A percentile compares a stretch with the other conserved stretches of the same genome.
phyloP scores from a whole-genome alignment of 2,329 filamentous ascomycete species.

The Verticillium dahliae region DNA sequence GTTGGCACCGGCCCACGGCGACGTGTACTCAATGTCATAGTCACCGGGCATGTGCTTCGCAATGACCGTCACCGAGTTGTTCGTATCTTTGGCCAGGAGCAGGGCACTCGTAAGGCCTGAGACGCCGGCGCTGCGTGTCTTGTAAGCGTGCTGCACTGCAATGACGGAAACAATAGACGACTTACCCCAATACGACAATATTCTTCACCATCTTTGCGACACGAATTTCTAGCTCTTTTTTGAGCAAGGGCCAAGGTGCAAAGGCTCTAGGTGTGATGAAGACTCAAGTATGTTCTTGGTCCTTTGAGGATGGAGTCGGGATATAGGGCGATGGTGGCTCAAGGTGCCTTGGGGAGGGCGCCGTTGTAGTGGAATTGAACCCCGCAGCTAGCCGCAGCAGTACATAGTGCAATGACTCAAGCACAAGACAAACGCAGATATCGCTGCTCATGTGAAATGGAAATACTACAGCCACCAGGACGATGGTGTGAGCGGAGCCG shows the following conservation, averaged over 20 bases:
- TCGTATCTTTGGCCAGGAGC: constrained; percentile 36
- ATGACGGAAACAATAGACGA: neutral
- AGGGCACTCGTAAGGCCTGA: constrained; percentile 45
- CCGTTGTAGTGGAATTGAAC: neutral
- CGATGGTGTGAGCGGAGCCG: neutral
- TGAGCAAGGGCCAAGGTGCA: no score
- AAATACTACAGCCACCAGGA: neutral
- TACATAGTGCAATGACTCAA: neutral
- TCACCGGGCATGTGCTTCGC: constrained; percentile 82
- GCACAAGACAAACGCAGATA: neutral
- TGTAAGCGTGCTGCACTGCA: neutral
- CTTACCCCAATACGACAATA: constrained; percentile 31
- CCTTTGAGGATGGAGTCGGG: neutral
- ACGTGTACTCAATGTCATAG: constrained; percentile 77
- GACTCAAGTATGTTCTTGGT: no score
- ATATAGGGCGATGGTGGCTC: neutral
- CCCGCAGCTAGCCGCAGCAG: neutral
- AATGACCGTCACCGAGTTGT: constrained; percentile 31
- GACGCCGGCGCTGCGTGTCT: constrained; percentile 35
- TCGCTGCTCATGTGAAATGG: neutral
- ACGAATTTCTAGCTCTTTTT: no score
- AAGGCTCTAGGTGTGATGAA: no score
- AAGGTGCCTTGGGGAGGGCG: neutral
- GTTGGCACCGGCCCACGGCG: constrained; percentile 75
- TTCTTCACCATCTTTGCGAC: constrained; percentile 39